Evolutionary conservation across 192 early-diverging fungal genomes (phyloP).

Genomic region (Backusella liffmaniae): DNA sequence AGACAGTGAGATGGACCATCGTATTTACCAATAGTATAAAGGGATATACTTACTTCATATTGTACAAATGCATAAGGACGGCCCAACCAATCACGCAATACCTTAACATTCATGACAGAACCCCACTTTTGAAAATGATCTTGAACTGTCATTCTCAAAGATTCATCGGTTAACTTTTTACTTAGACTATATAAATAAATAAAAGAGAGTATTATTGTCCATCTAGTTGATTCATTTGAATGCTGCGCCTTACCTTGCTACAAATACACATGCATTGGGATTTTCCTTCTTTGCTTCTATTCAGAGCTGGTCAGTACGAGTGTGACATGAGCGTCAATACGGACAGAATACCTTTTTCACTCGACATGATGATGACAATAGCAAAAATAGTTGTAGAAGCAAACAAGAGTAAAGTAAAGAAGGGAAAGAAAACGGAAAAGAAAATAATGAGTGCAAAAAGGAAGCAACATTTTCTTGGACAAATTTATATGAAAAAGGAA

Average conservation of each 20-base stretch:
- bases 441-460: background rate
- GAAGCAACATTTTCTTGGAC: background rate
- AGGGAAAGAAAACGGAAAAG: background rate
- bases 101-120: slow-evolving; percentile 62
- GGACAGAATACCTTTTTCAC: background rate
- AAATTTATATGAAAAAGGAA: background rate
- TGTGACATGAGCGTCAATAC: background rate
- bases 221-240: background rate
- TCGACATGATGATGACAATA: background rate
- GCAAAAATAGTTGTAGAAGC: no score
- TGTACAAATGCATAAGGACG: slow-evolving; percentile 82
- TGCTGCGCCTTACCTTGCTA: slow-evolving; percentile 59
- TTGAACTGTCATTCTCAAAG: slow-evolving; percentile 55
- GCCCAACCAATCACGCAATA: slow-evolving; percentile 68
- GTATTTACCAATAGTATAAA: background rate
- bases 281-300: slow-evolving; percentile 29
- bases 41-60: slow-evolving; percentile 50
- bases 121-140: slow-evolving; percentile 68
- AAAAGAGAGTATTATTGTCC: background rate
- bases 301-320: background rate
- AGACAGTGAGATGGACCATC: background rate
- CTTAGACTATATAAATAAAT: slow-evolving; percentile 49
- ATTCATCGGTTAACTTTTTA: slow-evolving; percentile 45
- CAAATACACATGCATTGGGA: slow-evolving; percentile 67
- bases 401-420: no score